Evolutionary conservation across 163 green algal species (phyloP).

Genomic region (Volvox carteri): DNA sequence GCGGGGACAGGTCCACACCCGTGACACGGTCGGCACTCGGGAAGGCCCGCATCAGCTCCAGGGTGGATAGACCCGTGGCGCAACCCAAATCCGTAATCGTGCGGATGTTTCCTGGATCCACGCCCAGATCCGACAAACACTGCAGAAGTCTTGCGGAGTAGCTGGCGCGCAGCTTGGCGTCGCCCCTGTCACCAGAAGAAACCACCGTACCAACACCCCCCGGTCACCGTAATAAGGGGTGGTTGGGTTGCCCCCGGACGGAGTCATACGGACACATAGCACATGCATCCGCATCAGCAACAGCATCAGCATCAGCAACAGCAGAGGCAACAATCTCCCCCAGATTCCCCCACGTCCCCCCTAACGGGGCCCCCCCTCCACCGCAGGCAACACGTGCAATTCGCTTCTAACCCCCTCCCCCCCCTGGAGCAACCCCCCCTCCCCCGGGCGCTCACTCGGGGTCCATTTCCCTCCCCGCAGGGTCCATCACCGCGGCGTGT

Average conservation of each 20-base stretch:
- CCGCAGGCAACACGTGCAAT: too few species aligned
- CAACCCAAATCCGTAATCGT: conserved; percentile 79
- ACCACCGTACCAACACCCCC: too few species aligned
- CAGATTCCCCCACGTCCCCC: too few species aligned
- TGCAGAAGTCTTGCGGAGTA: conserved; percentile 73
- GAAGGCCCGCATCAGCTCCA: conserved; percentile 74
- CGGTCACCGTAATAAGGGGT: too few species aligned
- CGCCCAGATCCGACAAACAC: conserved; percentile 67
- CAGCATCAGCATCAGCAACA: too few species aligned
- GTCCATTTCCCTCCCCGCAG: conserved; percentile 74
- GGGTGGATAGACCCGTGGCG: conserved; percentile 75
- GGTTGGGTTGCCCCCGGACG: too few species aligned
- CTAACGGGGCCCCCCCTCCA: too few species aligned
- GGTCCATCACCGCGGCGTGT: conserved; percentile 81
- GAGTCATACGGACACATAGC: too few species aligned
- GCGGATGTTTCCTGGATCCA: conserved; percentile 22
- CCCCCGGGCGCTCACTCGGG: conserved; percentile 69
- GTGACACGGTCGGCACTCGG: conserved; percentile 74
- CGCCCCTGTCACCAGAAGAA: conserved; percentile 63
- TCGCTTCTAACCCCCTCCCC: too few species aligned
- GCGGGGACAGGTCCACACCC: conserved; percentile 81
- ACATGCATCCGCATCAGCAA: too few species aligned
- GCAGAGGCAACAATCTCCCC: too few species aligned
- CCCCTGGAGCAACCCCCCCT: too few species aligned
- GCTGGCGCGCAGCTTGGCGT: conserved; percentile 72